These are phyloP conservation scores for Diutina siamensis DNA, from an alignment of 1,139 yeast genomes.

Conservation along the genomic window DNA sequence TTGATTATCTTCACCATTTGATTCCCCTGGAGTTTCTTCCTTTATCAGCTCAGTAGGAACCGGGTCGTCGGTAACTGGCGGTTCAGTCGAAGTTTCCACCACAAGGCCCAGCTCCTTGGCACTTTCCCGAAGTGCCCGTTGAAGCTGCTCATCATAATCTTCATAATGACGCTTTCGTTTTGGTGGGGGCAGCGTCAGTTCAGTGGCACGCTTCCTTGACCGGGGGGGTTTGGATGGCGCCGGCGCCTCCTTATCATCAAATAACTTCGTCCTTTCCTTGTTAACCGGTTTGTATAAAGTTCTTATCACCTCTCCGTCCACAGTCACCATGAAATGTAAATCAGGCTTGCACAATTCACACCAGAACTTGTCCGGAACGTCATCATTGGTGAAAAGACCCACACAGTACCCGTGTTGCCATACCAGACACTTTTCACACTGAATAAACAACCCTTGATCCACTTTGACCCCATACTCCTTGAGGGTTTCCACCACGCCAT, in stretches of 20 bases:
- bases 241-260: conserved; percentile 16
- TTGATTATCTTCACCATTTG: conserved; percentile 14
- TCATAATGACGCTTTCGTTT: conserved; percentile 29
- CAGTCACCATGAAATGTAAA: conserved; percentile 43
- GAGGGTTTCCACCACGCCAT: conserved; percentile 33
- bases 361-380: conserved; percentile 86
- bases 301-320: conserved; percentile 18
- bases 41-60: background rate
- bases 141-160: conserved; percentile 55
- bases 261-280: conserved; percentile 34
- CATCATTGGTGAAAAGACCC: conserved; percentile 59
- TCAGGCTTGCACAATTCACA: conserved; percentile 88
- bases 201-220: background rate
- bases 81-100: background rate
- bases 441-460: conserved; percentile 69
- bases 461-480: conserved; percentile 51
- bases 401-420: conserved; percentile 99
- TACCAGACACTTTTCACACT: conserved; percentile 84
- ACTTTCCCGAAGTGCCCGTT: conserved; percentile 61
- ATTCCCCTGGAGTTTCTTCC: conserved; percentile 9
- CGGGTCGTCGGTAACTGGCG: background rate
- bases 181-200: conserved; percentile 14
- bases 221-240: conserved; percentile 9
- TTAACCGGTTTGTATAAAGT: conserved; percentile 41
- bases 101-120: conserved; percentile 25